Evolutionary conservation across 2,329 filamentous ascomycete species (phyloP).

Genomic region (Ophiocordyceps camponoti-floridani): DNA sequence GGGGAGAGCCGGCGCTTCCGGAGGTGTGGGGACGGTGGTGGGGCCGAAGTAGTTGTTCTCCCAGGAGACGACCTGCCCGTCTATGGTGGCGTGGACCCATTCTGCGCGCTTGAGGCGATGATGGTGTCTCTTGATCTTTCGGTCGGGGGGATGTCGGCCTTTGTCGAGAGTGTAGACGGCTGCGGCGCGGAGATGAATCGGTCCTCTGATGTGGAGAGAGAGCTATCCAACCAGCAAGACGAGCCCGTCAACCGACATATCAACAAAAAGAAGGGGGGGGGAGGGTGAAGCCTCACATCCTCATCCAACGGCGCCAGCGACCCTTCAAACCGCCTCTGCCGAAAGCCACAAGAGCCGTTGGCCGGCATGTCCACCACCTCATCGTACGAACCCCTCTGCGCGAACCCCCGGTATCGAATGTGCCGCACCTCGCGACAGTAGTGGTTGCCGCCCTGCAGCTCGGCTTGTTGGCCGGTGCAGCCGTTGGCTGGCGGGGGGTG

Average conservation of each 20-base stretch:
- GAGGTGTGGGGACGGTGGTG: slow-evolving; percentile 6
- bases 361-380: slow-evolving; percentile 42
- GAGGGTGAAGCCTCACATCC: slow-evolving; percentile 29
- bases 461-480: neutral
- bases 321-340: slow-evolving; percentile 35
- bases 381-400: slow-evolving; percentile 42
- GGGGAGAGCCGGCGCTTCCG: neutral
- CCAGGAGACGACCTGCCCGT: slow-evolving; percentile 40
- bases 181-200: slow-evolving; percentile 46
- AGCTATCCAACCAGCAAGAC: slow-evolving; percentile 25
- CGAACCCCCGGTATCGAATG: slow-evolving; percentile 25
- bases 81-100: slow-evolving; percentile 36
- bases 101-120: slow-evolving; percentile 35
- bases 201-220: slow-evolving; percentile 56
- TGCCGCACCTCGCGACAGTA: neutral
- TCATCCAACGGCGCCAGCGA: slow-evolving; percentile 49
- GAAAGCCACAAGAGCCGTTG: slow-evolving; percentile 33
- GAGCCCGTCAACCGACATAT: neutral
- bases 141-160: neutral
- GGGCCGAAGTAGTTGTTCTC: slow-evolving; percentile 32
- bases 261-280: neutral
- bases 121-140: slow-evolving; percentile 19
- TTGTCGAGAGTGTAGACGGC: slow-evolving; percentile 44
- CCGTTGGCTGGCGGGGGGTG: neutral
- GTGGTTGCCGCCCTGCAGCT: neutral